Conservation (phyloP, 163 green algal species). For the Chloromonas sp. region DNA sequence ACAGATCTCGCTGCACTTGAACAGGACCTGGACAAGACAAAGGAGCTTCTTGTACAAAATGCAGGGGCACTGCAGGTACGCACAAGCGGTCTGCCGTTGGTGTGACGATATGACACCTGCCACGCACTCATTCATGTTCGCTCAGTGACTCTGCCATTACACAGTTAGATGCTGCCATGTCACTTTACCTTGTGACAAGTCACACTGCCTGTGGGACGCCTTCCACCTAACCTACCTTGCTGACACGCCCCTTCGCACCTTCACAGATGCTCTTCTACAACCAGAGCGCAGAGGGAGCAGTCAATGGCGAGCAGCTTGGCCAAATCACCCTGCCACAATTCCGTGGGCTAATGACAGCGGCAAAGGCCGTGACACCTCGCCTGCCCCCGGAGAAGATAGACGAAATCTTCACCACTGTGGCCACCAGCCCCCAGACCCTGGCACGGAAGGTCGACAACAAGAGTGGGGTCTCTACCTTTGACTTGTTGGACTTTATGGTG, state of each 20-base stretch:
- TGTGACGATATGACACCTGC: no score
- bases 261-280: conserved; percentile 62
- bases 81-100: background rate
- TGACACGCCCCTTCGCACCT: no score
- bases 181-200: no score
- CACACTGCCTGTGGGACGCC: no score
- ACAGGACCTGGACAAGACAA: conserved; percentile 43
- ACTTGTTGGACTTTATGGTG: conserved; percentile 65
- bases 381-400: conserved; percentile 56
- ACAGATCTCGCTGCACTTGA: conserved; percentile 24
- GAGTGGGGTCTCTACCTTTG: conserved; percentile 40
- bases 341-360: conserved; percentile 42
- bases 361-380: conserved; percentile 33
- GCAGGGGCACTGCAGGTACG: conserved; percentile 49
- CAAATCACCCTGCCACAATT: conserved; percentile 65
- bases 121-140: no score
- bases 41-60: conserved; percentile 57
- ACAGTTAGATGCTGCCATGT: no score
- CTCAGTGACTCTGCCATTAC: no score
- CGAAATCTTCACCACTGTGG: conserved; percentile 51
- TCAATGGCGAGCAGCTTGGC: conserved; percentile 38
- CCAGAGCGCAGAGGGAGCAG: conserved; percentile 46
- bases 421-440: conserved; percentile 31
- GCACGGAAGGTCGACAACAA: conserved; percentile 33
- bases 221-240: no score